phyloP scores from a whole-genome alignment of 805 yeast species.

The Metschnikowia matae region DNA sequence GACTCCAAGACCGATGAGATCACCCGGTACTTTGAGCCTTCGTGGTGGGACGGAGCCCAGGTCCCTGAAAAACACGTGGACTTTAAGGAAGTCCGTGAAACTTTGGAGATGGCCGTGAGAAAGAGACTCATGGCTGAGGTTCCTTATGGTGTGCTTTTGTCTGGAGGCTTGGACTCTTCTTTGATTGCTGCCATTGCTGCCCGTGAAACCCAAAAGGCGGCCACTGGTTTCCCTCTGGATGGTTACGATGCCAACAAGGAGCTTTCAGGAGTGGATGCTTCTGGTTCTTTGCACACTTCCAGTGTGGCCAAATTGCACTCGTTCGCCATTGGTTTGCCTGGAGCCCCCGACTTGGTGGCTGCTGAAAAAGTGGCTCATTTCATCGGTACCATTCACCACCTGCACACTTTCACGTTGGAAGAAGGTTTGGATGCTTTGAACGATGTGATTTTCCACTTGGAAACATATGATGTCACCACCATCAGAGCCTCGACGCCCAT shows the following conservation, averaged over 20 bases:
- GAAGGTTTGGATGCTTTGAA: constrained; percentile 95
- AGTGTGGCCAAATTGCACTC: constrained; percentile 87
- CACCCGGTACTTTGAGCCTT: constrained; percentile 85
- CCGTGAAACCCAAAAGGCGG: constrained; percentile 84
- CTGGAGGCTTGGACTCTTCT: constrained; percentile 97
- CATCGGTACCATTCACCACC: constrained; percentile 96
- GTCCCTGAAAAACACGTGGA: constrained; percentile 79
- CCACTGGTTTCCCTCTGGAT: constrained; percentile 40
- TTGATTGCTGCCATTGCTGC: constrained; percentile 97
- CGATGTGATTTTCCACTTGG: constrained; percentile 93
- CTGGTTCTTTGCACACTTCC: constrained; percentile 74
- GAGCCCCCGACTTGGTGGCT: constrained; percentile 96
- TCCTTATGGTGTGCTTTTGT: constrained; percentile 94
- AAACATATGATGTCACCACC: constrained; percentile 97
- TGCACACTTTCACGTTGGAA: constrained; percentile 93
- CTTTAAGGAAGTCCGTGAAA: constrained; percentile 63
- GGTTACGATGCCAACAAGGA: constrained; percentile 63
- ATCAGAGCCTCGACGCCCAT: constrained; percentile 99
- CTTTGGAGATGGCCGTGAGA: constrained; percentile 91
- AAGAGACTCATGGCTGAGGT: constrained; percentile 99
- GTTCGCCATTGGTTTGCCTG: constrained; percentile 94
- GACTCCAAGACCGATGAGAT: constrained; percentile 85
- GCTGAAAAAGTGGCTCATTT: constrained; percentile 95
- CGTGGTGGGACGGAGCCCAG: constrained; percentile 85
- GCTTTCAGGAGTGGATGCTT: constrained; percentile 88